Evolutionary conservation across 2,329 filamentous ascomycete species (phyloP), one percentile per base, ranked within the genome.

Genomic region (Diaporthe longicolla): DNA sequence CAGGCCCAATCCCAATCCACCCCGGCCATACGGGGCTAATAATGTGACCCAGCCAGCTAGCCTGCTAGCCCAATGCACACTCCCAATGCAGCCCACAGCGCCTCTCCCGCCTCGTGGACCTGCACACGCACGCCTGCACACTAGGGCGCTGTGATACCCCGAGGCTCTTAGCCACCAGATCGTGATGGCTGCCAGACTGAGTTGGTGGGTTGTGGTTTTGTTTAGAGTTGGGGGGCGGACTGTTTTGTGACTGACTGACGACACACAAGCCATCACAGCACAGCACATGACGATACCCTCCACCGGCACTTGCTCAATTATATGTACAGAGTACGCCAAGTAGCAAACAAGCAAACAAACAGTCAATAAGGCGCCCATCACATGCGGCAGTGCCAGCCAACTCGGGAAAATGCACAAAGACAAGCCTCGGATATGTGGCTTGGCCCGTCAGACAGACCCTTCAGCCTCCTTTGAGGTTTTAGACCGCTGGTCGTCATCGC

Each of bases 1-100:
- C 40, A 48, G 59, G 29, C 61, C 61, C 29, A 66, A 50, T 50
- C 45, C 61, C 26, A 48, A 32, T 66, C 45, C 61, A 68, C 8
- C 32, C 17, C 6, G 45, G 45, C 29, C 6, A 5, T 7, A 6
- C 32, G 63, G 48, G 15, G 32, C 37, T 40, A 66, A 66, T 13
- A 11, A 43, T 68, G 48, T 54, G n/a, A 40, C 48, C 63, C 48
- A 52, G 61, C 29, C 29, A 29, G 29, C 29, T 29, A 29, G 15
- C 2, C 45, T 24, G 9, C 5, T 17, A 48, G 21, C 21, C 45
- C 45, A n/a, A n/a, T 50, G 29, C 48, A 68, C 45, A 19, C 21
- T 50, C 29, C 29, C 45, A n/a, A 63, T 63, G 59, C 40, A 65
- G 17, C 58, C 37, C 26, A 2, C 26, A 11, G 32, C 63, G 63